phyloP scores from a whole-genome alignment of 495 filamentous ascomycete genomes.

The Emericellopsis terricola region DNA sequence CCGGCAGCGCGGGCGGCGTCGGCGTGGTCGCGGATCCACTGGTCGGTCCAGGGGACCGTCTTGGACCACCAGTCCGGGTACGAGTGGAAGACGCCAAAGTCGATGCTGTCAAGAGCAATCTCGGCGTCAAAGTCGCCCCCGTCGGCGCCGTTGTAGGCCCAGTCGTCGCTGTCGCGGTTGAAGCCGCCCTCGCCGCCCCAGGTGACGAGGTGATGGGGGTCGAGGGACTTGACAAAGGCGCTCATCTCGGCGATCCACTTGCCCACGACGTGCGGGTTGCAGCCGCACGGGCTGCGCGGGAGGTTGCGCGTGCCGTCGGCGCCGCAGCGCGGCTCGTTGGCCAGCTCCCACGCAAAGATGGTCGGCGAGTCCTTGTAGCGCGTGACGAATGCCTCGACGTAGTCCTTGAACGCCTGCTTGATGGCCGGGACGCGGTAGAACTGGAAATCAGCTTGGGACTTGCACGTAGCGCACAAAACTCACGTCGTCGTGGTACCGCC shows the following conservation, averaged over 20 bases:
- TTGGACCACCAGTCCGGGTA: slow-evolving; percentile 37
- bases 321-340: slow-evolving; percentile 52
- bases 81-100: slow-evolving; percentile 50
- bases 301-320: slow-evolving; percentile 20
- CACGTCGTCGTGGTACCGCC: slow-evolving; percentile 25
- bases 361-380: slow-evolving; percentile 38
- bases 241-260: slow-evolving; percentile 41
- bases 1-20: slow-evolving; percentile 31
- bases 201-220: slow-evolving; percentile 47
- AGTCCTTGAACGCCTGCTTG: slow-evolving; percentile 36
- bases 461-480: slow-evolving; percentile 35
- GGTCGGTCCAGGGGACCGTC: slow-evolving; percentile 24
- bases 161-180: slow-evolving; percentile 28
- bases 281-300: slow-evolving; percentile 30
- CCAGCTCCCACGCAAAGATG: slow-evolving; percentile 55
- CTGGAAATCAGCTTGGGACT: slow-evolving; percentile 23
- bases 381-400: slow-evolving; percentile 42
- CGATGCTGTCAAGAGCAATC: slow-evolving; percentile 35
- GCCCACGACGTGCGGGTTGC: slow-evolving; percentile 35
- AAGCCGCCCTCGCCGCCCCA: slow-evolving; percentile 41
- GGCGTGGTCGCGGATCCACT: slow-evolving; percentile 45
- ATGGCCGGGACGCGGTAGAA: slow-evolving; percentile 40
- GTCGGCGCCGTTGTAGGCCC: slow-evolving; percentile 39
- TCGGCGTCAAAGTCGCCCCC: slow-evolving; percentile 48
- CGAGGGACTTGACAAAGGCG: slow-evolving; percentile 44